Evolutionary conservation across 805 yeast genomes (phyloP).

Genomic region (Starmera amethionina): DNA sequence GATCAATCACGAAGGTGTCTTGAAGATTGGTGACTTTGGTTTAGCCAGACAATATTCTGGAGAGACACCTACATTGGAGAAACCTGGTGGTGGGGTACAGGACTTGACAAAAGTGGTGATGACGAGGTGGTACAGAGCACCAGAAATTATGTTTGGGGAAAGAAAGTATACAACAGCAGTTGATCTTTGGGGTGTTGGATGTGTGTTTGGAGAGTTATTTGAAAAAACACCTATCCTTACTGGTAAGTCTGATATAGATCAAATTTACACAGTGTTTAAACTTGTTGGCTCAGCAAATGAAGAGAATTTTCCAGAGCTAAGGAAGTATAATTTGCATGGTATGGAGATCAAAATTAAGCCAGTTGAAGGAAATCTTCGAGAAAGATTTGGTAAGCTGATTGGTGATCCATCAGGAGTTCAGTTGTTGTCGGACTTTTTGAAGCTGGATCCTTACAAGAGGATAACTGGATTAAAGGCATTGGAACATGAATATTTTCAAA

Average conservation of each 20-base stretch:
- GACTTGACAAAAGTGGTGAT: conserved; percentile 68
- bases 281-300: conserved; percentile 72
- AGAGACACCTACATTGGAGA: conserved; percentile 38
- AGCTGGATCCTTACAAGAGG: conserved; percentile 63
- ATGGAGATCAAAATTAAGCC: conserved; percentile 31
- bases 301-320: conserved; percentile 51
- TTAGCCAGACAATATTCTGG: conserved; percentile 73
- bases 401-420: conserved; percentile 35
- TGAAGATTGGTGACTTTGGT: conserved; percentile 95
- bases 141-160: conserved; percentile 84
- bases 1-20: conserved; percentile 61
- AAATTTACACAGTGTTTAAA: conserved; percentile 71
- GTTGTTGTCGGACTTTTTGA: conserved; percentile 51
- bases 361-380: conserved; percentile 33
- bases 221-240: conserved; percentile 73
- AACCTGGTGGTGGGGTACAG: conserved; percentile 34
- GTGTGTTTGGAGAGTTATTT: conserved; percentile 89
- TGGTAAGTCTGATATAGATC: conserved; percentile 82
- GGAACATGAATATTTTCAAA: conserved; percentile 55
- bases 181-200: conserved; percentile 97
- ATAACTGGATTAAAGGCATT: conserved; percentile 75
- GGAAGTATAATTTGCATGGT: conserved; percentile 41
- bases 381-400: conserved; percentile 31
- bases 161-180: conserved; percentile 85
- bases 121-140: conserved; percentile 97